A percentile compares a stretch with the other conserved stretches of the same genome.
These are phyloP conservation scores for Apostasia shenzhenica DNA, from an alignment of 106 monocot genomes.

Conservation along the genomic window DNA sequence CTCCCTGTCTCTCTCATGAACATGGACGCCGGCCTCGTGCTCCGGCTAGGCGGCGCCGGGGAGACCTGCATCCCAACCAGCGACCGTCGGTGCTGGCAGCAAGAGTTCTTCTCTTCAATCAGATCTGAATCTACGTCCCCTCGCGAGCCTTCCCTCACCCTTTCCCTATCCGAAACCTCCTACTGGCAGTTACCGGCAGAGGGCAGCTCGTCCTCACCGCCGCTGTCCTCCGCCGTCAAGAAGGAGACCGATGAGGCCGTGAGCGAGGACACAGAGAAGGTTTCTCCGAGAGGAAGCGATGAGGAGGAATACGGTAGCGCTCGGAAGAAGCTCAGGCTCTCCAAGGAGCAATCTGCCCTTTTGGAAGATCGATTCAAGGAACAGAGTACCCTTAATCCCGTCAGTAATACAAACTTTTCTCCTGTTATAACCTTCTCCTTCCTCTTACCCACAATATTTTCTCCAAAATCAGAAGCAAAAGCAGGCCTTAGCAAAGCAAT, in stretches of 20 bases:
- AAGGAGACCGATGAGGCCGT: conserved; percentile 21
- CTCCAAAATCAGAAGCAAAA: conserved; percentile 14
- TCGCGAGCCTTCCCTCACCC: conserved; percentile 24
- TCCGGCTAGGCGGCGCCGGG: conserved; percentile 22
- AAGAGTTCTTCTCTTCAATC: too few species aligned
- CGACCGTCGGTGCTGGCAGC: neutral
- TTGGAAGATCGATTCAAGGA: conserved; percentile 23
- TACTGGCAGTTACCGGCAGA: neutral
- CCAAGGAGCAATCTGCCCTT: conserved; percentile 21
- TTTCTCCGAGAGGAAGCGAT: conserved; percentile 16
- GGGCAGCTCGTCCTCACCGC: conserved; percentile 20
- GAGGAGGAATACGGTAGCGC: conserved; percentile 47
- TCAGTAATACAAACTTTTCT: neutral
- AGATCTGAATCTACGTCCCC: neutral
- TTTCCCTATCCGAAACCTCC: conserved; percentile 22
- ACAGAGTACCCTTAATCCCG: conserved; percentile 24
- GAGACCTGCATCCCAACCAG: neutral
- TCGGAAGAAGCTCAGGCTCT: conserved; percentile 18
- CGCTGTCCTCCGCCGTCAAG: conserved; percentile 1
- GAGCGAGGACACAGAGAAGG: conserved; percentile 1
- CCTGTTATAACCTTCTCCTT: neutral
- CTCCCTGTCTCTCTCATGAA: neutral
- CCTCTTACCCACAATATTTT: neutral
- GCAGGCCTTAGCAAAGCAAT: conserved; percentile 17
- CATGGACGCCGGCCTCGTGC: conserved; percentile 23